Base-by-base conservation (phyloP, 306 rosid species). In the Elaeagnus macrophylla region DNA sequence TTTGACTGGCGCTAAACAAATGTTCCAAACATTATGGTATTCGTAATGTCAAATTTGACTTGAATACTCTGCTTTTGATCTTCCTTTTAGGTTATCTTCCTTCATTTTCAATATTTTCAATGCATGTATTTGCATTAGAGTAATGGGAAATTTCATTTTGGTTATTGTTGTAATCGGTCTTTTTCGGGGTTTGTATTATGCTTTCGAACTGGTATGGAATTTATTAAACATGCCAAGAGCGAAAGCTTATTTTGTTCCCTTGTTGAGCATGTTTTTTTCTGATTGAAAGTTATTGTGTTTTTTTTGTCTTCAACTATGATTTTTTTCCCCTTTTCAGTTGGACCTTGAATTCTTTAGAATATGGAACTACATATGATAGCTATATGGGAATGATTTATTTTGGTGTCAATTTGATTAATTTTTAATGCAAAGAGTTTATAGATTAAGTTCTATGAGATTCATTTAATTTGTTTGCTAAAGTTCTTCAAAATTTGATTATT, bases 131-230 rank as follows among this genome's bases (percentile, higher is more conserved):
- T 62, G 52, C 52, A 49, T 6, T 14, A 7, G 52, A 66, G 59
- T 60, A 54, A 60, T 37, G 65, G 9, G 48, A 16, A 38, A 39
- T 57, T 44, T 46, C 37, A 5, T 35, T 40, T 62, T 42, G 36
- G 7, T 36, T 10, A 37, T 48, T 38, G 48, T 50, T 54, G 32
- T 46, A 66, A 42, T 65, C 59, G 38, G 20, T 37, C 18, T 11
- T 36, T 15, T 46, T 39, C n/a, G 47, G 67, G 73, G 62, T 54
- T 56, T 66, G 32, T 25, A 10, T 54, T 42, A 13, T 48, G n/a
- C 10, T 8, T 61, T 44, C 39, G 74, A 69, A 61, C 64, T 44
- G 42, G 38, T 57, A 16, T 18, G 8, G 47, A 57, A 36, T 59
- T 46, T 16, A 6, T 10, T 53, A 36, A 10, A 20, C 19, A 10